Evolutionary conservation across 768 basidiomycete species (phyloP).

Genomic region (Podaxis sp.): DNA sequence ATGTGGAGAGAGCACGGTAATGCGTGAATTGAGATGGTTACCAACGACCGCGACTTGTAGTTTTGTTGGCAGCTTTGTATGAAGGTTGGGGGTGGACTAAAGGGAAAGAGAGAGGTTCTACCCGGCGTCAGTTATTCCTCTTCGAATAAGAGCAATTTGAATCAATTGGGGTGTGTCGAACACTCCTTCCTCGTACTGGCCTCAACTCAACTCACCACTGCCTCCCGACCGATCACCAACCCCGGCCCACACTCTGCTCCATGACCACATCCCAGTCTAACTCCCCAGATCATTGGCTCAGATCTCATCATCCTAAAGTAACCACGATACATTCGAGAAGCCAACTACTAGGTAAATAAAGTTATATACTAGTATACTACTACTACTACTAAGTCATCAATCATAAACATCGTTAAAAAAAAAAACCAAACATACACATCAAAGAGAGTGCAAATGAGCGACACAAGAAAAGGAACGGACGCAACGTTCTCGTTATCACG

Average conservation of each 20-base stretch:
- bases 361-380: neutral
- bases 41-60: neutral
- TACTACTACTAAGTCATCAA: neutral
- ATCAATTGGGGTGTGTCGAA: neutral
- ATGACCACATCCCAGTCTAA: neutral
- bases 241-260: neutral
- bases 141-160: neutral
- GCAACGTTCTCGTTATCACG: neutral
- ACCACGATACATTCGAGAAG: neutral
- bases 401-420: conserved; percentile 1
- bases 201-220: neutral
- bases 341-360: neutral
- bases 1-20: too few species aligned
- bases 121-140: neutral
- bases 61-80: neutral
- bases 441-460: neutral
- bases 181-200: neutral
- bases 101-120: neutral
- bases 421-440: neutral
- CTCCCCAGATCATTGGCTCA: neutral
- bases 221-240: neutral
- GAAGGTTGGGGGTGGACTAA: neutral
- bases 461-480: neutral
- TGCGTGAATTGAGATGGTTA: neutral
- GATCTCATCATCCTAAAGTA: neutral